phyloP scores from a whole-genome alignment of 2,329 filamentous ascomycete species.

The Hypoxylon sp. region DNA sequence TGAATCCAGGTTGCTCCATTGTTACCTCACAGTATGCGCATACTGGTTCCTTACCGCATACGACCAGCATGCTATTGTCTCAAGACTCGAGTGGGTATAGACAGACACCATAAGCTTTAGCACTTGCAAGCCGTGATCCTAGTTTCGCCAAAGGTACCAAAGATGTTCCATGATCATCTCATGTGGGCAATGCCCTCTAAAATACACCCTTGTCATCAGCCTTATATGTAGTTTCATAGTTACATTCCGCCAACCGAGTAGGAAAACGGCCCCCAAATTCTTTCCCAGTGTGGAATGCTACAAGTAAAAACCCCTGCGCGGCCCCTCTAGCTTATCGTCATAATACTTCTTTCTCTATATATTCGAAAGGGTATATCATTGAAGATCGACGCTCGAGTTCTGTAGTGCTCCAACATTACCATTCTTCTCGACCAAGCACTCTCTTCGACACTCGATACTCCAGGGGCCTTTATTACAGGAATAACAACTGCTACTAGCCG shows the following conservation, averaged over 20 bases:
- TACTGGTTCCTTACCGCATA: constrained; percentile 15
- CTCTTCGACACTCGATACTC: constrained; percentile 5
- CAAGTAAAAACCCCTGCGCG: constrained; percentile 12
- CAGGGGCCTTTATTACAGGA: neutral
- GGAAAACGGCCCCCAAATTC: constrained; percentile 34
- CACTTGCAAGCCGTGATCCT: constrained; percentile 16
- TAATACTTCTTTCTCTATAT: constrained; percentile 13
- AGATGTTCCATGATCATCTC: constrained; percentile 16
- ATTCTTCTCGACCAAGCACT: constrained; percentile 10
- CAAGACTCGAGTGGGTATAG: constrained; percentile 17
- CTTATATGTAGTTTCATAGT: constrained; percentile 36
- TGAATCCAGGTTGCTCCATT: constrained; percentile 41
- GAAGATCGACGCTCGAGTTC: constrained; percentile 2
- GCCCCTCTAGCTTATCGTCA: constrained; percentile 10
- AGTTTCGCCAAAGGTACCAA: constrained; percentile 34
- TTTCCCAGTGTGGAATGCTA: constrained; percentile 14
- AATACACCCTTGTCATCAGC: constrained; percentile 39
- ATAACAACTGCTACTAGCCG: constrained; percentile 10
- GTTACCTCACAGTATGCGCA: constrained; percentile 35
- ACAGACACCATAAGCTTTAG: constrained; percentile 28
- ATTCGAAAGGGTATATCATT: constrained; percentile 16
- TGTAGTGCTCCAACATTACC: constrained; percentile 4
- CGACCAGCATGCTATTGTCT: constrained; percentile 24
- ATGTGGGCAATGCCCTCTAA: constrained; percentile 19
- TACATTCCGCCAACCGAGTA: constrained; percentile 31